Base-by-base conservation (phyloP, 1,284 basidiomycete species). In the Xanthoconium separans region DNA sequence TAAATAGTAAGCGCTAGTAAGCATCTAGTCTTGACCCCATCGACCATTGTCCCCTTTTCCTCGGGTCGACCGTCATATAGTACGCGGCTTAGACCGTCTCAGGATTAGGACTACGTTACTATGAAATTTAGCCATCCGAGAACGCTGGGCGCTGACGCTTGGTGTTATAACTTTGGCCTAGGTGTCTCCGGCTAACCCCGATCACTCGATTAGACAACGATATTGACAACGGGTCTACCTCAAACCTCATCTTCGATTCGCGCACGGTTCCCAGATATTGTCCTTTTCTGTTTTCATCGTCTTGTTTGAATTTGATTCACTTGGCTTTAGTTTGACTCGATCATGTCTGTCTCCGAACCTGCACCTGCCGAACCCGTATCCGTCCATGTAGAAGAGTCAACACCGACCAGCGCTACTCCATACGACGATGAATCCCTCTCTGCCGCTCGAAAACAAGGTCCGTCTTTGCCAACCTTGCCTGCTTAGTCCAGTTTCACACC, bases 371-470 rank as follows among this genome's bases (percentile, higher is more conserved):
- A 49, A 18, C 31, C 53, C 10, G 33, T 33, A 15, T 30, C 53
- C 20, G 30, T 33, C 15, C 22, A 40, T 9, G 22, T 24, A 16
- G 43, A 13, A 34, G 43, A 49, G 3, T 10, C 56, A 42, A 30
- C 54, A 44, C 48, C 57, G 1, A 12, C 44, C 13, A 24, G 44
- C 22, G 36, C 30, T 5, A n/a, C 51, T 15, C 48, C 49, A 27
- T 6, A 51, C 9, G 66, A 63, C 16, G 63, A 59, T 3, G 55
- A 50, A 43, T 46, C 56, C 13, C 56, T 68, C 15, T 24, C 41
- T 18, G 59, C 56, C 18, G 61, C 70, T 16, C 55, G 70, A 31
- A 70, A 59, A 50, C 67, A 69, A 59, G 52, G 70, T 58, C 15
- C 16, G 55, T 44, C 4, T 24, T 20, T 31, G 34, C 16, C 13